Evolutionary conservation across 1,139 yeast species (phyloP), one percentile per base, ranked within the genome.

Genomic region (Debaryomyces coudertii): DNA sequence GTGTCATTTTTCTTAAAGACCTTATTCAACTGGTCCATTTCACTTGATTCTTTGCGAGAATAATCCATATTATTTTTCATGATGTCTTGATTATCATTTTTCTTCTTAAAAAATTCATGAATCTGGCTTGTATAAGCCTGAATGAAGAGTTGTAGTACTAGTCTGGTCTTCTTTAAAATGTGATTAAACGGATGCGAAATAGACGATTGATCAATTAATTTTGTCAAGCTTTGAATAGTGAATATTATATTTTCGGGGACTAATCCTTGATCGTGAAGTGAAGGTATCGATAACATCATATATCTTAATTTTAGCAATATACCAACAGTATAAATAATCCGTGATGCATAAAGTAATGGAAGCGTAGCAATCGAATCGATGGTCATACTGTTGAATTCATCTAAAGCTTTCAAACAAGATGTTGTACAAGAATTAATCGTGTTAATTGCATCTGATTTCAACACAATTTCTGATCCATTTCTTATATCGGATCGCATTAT

Each of bases 261-360:
- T 40, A 77, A 67, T 40, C 76, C 77, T 43, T 61, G 66, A 40
- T 72, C 77, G 59, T 71, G 73, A 47, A 79, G 73, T 27, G 77
- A 71, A 1, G 87, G 85, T 11, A 82, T 68, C 5, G 84, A 76
- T 31, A 83, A 60, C 14, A 79, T 75, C 45, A 83, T 65, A 53
- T 77, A 83, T 30, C 90, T 66, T 41, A 85, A 67, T 50, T 88
- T 73, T 44, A 85, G 66, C 12, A 86, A 65, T 72, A 83, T 80
- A 8, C 90, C 88, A 0, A 83, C 82, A 2, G 88, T 82, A 58
- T 84, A 86, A 40, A 86, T 77, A 44, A 87, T 67, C 54, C 95
- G 69, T 1, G 90, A 76, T 45, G 80, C 79, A 53, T 80, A 80
- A 50, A 83, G 76, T 47, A 85, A 68, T 2, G 95, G 95, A 42